phyloP scores from a whole-genome alignment of 2,329 filamentous ascomycete species.

The Ascochyta koolunga region DNA sequence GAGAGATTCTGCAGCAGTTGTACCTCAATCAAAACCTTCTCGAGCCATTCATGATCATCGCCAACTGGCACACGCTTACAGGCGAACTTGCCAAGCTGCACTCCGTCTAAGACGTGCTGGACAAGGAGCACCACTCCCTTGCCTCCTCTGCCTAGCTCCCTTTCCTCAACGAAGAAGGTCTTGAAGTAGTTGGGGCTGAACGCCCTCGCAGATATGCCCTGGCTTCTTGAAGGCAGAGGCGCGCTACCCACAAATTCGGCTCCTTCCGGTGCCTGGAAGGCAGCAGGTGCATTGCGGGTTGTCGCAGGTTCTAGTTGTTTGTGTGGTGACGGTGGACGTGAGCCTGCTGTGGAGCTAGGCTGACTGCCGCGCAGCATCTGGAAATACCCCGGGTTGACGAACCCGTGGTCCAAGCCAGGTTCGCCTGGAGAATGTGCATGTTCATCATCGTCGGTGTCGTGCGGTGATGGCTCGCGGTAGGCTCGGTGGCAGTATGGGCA shows the following conservation, averaged over 20 bases:
- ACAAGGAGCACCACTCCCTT: slow-evolving; percentile 96
- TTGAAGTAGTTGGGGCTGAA: slow-evolving; percentile 94
- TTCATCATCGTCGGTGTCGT: slow-evolving; percentile 39
- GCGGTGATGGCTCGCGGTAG: slow-evolving; percentile 55
- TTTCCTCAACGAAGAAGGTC: slow-evolving; percentile 89
- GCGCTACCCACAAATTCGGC: slow-evolving; percentile 56
- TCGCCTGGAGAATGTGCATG: slow-evolving; percentile 40
- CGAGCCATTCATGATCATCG: slow-evolving; percentile 92
- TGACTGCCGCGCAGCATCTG: slow-evolving; percentile 78
- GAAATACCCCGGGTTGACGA: slow-evolving; percentile 92
- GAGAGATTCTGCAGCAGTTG: slow-evolving; percentile 89
- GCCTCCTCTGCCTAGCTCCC: slow-evolving; percentile 83
- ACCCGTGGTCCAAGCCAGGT: slow-evolving; percentile 62
- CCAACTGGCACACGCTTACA: slow-evolving; percentile 96
- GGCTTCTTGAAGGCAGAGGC: slow-evolving; percentile 50
- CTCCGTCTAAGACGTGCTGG: slow-evolving; percentile 87
- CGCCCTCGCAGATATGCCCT: slow-evolving; percentile 81
- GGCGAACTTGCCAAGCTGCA: slow-evolving; percentile 86
- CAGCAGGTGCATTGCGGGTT: slow-evolving; percentile 34
- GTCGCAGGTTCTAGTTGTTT: slow-evolving; percentile 48
- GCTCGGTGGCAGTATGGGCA: slow-evolving; percentile 93
- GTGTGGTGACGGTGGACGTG: slow-evolving; percentile 57
- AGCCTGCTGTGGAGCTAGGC: slow-evolving; percentile 57
- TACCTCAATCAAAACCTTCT: slow-evolving; percentile 92
- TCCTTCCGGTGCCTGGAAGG: slow-evolving; percentile 54